A percentile compares a stretch with the other conserved stretches of the same genome.
Conservation (phyloP, 2,329 filamentous ascomycete species). For the Teratosphaeria destructans region DNA sequence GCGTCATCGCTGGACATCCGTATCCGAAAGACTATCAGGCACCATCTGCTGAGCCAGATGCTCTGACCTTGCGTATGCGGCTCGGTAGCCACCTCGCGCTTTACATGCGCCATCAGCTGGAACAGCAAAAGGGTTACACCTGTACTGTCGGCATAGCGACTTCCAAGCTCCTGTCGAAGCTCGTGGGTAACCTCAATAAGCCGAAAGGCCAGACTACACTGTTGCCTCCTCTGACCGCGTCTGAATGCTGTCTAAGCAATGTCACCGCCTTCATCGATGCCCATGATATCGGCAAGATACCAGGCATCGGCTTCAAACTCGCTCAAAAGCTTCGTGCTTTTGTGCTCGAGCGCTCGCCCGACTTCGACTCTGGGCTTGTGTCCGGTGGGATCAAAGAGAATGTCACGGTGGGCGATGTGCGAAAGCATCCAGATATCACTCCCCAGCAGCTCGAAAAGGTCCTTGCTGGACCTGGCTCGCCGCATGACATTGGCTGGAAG, state of each 20-base stretch:
- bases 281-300: slow-evolving; percentile 69
- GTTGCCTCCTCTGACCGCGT: slow-evolving; percentile 44
- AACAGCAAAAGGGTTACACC: slow-evolving; percentile 71
- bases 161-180: slow-evolving; percentile 75
- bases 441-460: slow-evolving; percentile 56
- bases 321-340: slow-evolving; percentile 56
- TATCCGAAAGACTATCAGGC: slow-evolving; percentile 33
- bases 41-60: neutral
- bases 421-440: slow-evolving; percentile 52
- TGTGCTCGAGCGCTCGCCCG: slow-evolving; percentile 39
- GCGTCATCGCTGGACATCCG: slow-evolving; percentile 53
- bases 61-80: slow-evolving; percentile 47
- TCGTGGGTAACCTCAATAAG: slow-evolving; percentile 76
- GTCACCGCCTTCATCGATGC: slow-evolving; percentile 61
- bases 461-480: slow-evolving; percentile 58
- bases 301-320: slow-evolving; percentile 76
- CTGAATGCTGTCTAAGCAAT: slow-evolving; percentile 32
- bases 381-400: slow-evolving; percentile 43
- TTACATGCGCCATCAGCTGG: slow-evolving; percentile 61
- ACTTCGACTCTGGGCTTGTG: slow-evolving; percentile 35
- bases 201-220: slow-evolving; percentile 80
- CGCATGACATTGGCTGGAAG: slow-evolving; percentile 59
- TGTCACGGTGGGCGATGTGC: slow-evolving; percentile 57
- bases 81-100: slow-evolving; percentile 74
- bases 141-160: slow-evolving; percentile 80